Base-by-base conservation (phyloP, 768 basidiomycete genomes). In the Russula abietina region DNA sequence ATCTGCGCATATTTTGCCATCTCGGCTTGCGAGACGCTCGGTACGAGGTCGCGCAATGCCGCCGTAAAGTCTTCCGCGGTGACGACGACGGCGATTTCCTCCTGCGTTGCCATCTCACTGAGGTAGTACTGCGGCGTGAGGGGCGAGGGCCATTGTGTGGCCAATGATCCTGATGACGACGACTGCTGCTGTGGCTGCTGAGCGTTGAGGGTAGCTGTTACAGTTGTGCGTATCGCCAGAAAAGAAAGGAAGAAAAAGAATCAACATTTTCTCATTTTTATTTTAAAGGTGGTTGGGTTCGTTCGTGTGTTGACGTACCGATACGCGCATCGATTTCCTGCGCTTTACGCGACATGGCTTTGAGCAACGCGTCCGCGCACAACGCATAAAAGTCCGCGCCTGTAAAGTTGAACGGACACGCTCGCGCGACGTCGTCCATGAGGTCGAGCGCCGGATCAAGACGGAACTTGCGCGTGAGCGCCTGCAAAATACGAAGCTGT, bases 301-400 rank as follows among this genome's bases (percentile, higher is more conserved):
- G 30, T 12, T 36, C 10, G 32, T 11, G 33, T 33, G 36, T 10
- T 22, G n/a, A 62, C 80, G 54, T 69, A 87, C 89, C 83, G 53
- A 98, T 88, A 68, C 82, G 86, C 8, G 70, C 71, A 63, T 98
- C 96, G 16, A 98, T 76, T 55, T 81, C 82, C 64, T 83, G 81
- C 0, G 97, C 95, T 67, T 88, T 93, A 41, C 90, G 78, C 24
- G 92, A 86, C 87, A 99, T 96, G 11, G 97, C 93, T 72, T 91
- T 90, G 60, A 99, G 79, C 81, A 99, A 85, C 1, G 97, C 95
- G 74, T 99, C 96, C 6, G 93, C 90, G 73, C 97, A 98, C 10
- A 99, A 77, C 0, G 97, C 97, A 76, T 99, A 98, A 66, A 98
- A 94, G 72, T 99, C 97, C 46, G 97, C 97, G 49, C 97, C 97